Base-by-base conservation (phyloP, 1,284 basidiomycete species). In the Ganoderma multipileum region DNA sequence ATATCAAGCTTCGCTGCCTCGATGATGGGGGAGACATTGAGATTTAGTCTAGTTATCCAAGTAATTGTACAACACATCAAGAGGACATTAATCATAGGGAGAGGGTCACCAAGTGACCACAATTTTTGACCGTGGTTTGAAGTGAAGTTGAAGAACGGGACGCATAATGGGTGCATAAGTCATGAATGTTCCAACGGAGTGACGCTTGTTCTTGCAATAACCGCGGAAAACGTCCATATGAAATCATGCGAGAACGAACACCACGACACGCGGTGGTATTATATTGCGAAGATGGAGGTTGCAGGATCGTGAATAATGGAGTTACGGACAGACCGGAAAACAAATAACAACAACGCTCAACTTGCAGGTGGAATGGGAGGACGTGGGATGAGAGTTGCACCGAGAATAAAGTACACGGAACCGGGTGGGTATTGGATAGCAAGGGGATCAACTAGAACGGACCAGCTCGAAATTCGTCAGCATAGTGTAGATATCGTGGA, bases 1-100 rank as follows among this genome's bases (percentile, higher is more conserved):
- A 92, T 74, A 80, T 95, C 55, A 93, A 91, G 76, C 81, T 94
- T 42, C 83, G 91, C 68, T 91, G 90, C 73, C 81, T 94, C 60
- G 90, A 93, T 71, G 86, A 89, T 77, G 89, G 88, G 38, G 88
- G 86, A 16, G 89, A 91, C 74, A 84, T 80, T 30, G 76, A 80
- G 67, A 78, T 83, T 61, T 68, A 68, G 63, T 60, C 55, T 61
- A 61, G 30, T 30, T 80, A 30, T 57, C 54, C 64, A 28, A 60
- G 42, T 65, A 63, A 62, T 64, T 69, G 71, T 68, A 71, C 63
- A 61, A 67, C 63, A 65, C 44, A 57, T 41, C 30, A 55, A 41
- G 18, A n/a, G 52, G 50, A 55, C 36, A 16, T 28, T 64, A 42
- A 57, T 57, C 58, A 60, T 60, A 60, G 23, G 39, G 36, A 30